Percentiles rank a stretch among this genome's conserved stretches.
phyloP scores from a whole-genome alignment of 2,329 filamentous ascomycete genomes.

The Colletotrichum navitas region DNA sequence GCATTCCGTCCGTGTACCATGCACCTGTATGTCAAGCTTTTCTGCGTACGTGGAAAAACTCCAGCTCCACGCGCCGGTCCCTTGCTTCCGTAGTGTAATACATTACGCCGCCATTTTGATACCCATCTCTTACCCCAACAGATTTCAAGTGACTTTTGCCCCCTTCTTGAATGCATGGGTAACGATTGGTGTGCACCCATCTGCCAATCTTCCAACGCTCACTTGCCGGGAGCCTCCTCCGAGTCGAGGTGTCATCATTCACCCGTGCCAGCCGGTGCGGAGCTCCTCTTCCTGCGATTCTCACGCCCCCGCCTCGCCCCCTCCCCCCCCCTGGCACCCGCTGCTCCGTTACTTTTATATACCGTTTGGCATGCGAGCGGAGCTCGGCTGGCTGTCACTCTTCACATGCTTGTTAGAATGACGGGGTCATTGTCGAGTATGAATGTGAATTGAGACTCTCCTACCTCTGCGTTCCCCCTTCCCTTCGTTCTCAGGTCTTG shows the following conservation, averaged over 20 bases:
- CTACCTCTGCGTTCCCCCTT: neutral
- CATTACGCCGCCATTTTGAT: slow-evolving; percentile 1
- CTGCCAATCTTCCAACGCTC: slow-evolving; percentile 6
- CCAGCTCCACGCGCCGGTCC: slow-evolving; percentile 11
- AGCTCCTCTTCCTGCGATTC: slow-evolving; percentile 23
- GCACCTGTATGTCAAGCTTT: slow-evolving; percentile 5
- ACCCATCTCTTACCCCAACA: neutral
- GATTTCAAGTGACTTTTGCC: too few relatives aligned
- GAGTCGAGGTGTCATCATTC: slow-evolving; percentile 43
- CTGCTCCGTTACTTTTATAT: slow-evolving; percentile 33
- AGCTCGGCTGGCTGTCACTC: slow-evolving; percentile 12
- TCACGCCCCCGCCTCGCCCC: slow-evolving; percentile 2
- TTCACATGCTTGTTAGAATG: slow-evolving; percentile 32
- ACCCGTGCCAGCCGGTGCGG: slow-evolving; percentile 31
- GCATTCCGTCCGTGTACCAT: neutral
- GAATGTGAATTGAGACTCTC: slow-evolving; percentile 29
- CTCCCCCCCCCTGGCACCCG: slow-evolving; percentile 5
- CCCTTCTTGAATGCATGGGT: neutral
- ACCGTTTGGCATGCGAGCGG: slow-evolving; percentile 25
- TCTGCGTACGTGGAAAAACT: neutral
- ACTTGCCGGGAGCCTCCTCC: slow-evolving; percentile 22
- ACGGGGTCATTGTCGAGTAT: slow-evolving; percentile 28
- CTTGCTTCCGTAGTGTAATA: slow-evolving; percentile 15
- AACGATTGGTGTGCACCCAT: slow-evolving; percentile 8
- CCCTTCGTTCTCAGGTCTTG: neutral